These are phyloP conservation scores for Benincasa hispida DNA, from an alignment of 306 rosid genomes.

Conservation along the genomic window DNA sequence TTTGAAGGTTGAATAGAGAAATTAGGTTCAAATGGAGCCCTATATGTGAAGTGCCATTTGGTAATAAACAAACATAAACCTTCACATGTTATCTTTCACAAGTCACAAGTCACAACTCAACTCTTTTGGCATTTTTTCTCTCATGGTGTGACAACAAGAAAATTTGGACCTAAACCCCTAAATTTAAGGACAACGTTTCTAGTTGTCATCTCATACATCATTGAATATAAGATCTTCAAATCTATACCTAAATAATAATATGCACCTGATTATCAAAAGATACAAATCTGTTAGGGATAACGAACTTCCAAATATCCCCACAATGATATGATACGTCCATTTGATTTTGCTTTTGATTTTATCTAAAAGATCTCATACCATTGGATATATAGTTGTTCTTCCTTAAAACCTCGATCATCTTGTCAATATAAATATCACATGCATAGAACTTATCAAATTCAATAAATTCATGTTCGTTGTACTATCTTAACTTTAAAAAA, in stretches of 20 bases:
- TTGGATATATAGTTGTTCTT: no score
- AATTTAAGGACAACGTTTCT: background rate
- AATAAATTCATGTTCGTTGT: no score
- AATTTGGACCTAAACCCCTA: background rate
- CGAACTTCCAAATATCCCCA: no score
- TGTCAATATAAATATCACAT: no score
- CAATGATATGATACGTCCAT: no score
- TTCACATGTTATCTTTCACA: background rate
- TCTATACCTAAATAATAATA: background rate
- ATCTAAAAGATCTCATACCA: no score
- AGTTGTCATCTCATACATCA: background rate
- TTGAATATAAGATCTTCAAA: background rate
- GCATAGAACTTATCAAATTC: no score
- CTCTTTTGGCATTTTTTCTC: background rate
- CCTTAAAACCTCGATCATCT: no score
- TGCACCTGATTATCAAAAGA: background rate
- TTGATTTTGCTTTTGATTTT: no score
- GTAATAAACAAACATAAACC: background rate
- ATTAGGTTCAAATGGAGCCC: background rate
- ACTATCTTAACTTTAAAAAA: no score
- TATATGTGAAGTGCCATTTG: constrained; percentile 2
- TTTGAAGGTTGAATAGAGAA: background rate
- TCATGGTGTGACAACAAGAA: background rate
- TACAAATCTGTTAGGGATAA: no score
- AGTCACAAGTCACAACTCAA: constrained; percentile 3